Base-by-base conservation (phyloP, 148 eudicot species). In the Fagopyrum tataricum region DNA sequence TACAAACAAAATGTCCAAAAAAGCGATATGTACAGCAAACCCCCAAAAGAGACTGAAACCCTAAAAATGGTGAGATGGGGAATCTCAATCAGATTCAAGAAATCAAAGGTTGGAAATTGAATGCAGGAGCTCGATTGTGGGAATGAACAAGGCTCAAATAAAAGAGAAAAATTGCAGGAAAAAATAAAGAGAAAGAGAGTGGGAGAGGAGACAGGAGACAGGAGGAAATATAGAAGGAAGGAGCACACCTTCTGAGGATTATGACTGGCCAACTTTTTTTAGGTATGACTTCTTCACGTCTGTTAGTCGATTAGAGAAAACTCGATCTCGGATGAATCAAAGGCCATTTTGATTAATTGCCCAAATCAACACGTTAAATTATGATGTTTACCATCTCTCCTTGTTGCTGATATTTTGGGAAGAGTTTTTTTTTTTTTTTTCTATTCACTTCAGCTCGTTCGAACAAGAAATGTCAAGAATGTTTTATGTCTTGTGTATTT, bases 211-310 rank as follows among this genome's bases (percentile, higher is more conserved):
- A n/a, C 43, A 64, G 26, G 20, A n/a, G 43, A 18, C 43, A 64
- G 26, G 20, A n/a, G 43, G n/a, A 64, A 37, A 31, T 64, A 64
- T 37, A 37, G 43, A 64, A 39, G 69, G 39, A 64, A 37, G 44
- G 39, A 37, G 39, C 69, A 37, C 42, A 64, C 69, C 42, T 64
- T 62, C 42, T 62, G 9, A 64, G 43, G 69, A 64, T 64, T 64
- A 37, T 31, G 69, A 64, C 69, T 64, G 69, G 69, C 69, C 69
- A 64, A 64, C 69, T 5, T 43, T 64, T 64, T 64, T 14, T 31
- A 31, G 43, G 41, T 61, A 24, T 26, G 69, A 64, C 69, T 64
- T 64, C 69, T 64, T 64, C 69, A 7, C 69, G 41, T 14, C 69
- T 20, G 43, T 31, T 26, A n/a, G 41, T 10, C 23, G 68, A 12